A percentile compares a stretch with the other conserved stretches of the same genome.
Evolutionary conservation across 2,329 filamentous ascomycete genomes (phyloP).

Genomic region (Bimuria novae-zelandiae): DNA sequence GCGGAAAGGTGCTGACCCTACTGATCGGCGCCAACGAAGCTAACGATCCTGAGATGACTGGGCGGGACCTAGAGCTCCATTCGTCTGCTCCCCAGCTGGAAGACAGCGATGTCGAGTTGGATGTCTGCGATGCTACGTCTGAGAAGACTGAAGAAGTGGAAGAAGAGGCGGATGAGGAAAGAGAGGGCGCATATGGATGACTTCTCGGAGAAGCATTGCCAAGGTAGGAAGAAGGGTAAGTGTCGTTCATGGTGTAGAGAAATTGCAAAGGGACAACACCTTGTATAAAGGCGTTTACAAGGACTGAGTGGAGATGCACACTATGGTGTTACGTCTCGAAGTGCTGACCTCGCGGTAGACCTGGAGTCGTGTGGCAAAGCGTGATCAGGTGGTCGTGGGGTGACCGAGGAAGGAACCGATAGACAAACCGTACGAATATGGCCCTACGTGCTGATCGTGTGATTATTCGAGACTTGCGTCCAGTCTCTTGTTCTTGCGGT

Average conservation of each 20-base stretch:
- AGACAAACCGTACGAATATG: constrained; percentile 45
- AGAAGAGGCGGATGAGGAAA: constrained; percentile 76
- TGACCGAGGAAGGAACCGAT: constrained; percentile 47
- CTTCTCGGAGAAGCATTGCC: constrained; percentile 42
- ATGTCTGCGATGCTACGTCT: constrained; percentile 67
- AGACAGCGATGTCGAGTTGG: constrained; percentile 66
- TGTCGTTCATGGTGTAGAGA: constrained; percentile 46
- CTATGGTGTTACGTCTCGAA: constrained; percentile 42
- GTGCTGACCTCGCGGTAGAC: constrained; percentile 44
- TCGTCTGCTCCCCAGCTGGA: constrained; percentile 54
- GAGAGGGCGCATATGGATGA: constrained; percentile 69
- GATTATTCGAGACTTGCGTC: constrained; percentile 31
- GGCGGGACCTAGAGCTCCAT: constrained; percentile 35
- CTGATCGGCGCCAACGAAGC: constrained; percentile 38
- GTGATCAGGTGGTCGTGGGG: constrained; percentile 46
- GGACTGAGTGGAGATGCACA: constrained; percentile 38
- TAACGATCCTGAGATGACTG: constrained; percentile 24
- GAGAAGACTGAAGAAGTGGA: constrained; percentile 81
- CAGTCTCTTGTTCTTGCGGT: constrained; percentile 24
- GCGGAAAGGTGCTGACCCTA: constrained; percentile 43
- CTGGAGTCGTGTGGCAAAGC: constrained; percentile 38
- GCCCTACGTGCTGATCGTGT: constrained; percentile 43
- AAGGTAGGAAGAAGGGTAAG: constrained; percentile 36
- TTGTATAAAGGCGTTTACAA: constrained; percentile 29
- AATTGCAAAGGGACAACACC: constrained; percentile 26